These are phyloP conservation scores for Vigna reflexopilosa DNA, from an alignment of 306 rosid genomes.

Conservation along the genomic window DNA sequence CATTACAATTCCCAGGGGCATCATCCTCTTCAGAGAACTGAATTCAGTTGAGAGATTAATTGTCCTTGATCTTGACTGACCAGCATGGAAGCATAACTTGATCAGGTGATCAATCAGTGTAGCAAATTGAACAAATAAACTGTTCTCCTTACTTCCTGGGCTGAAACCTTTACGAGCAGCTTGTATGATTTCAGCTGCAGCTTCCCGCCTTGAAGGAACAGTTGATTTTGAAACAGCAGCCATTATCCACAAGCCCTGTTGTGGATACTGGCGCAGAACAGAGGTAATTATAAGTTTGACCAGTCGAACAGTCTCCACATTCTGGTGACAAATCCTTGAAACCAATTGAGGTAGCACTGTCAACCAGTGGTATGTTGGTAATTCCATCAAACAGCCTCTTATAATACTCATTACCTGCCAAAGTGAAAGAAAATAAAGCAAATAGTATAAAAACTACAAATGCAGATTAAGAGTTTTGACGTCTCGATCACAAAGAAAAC, in stretches of 20 bases:
- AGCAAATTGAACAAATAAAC: slow-evolving; percentile 88
- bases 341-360: slow-evolving; percentile 95
- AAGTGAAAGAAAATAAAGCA: slow-evolving; percentile 43
- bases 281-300: slow-evolving; percentile 85
- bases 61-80: slow-evolving; percentile 81
- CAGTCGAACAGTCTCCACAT: slow-evolving; percentile 79
- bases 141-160: slow-evolving; percentile 73
- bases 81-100: slow-evolving; percentile 89
- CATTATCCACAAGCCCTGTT: slow-evolving; percentile 97
- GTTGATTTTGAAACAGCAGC: slow-evolving; percentile 98
- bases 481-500: slow-evolving; percentile 41
- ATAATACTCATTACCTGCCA: slow-evolving; percentile 72
- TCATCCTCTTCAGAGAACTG: slow-evolving; percentile 95
- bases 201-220: slow-evolving; percentile 91
- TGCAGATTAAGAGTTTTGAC: slow-evolving; percentile 32
- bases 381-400: slow-evolving; percentile 89
- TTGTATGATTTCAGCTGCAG: slow-evolving; percentile 94
- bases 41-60: slow-evolving; percentile 88
- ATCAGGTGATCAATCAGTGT: slow-evolving; percentile 87
- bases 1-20: slow-evolving; percentile 97
- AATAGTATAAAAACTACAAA: slow-evolving; percentile 34
- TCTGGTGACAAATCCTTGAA: slow-evolving; percentile 98
- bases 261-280: slow-evolving; percentile 87
- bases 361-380: slow-evolving; percentile 93
- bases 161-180: slow-evolving; percentile 79